Base-by-base conservation (phyloP, 179 eudicot genomes). In the Pouteria campechiana region DNA sequence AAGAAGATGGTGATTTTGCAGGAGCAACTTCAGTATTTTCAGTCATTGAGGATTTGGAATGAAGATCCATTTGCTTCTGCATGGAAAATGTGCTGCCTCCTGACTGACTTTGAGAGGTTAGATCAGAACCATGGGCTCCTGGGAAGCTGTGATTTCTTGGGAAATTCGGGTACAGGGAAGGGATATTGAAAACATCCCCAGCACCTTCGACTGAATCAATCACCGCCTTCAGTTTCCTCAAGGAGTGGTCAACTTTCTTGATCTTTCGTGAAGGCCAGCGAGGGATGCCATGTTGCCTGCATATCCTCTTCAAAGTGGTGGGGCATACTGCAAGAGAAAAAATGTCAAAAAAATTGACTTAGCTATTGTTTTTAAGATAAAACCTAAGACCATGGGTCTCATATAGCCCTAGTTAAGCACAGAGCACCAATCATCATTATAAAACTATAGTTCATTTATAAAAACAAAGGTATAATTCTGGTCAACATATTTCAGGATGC, bases 241-340 rank as follows among this genome's bases (percentile, higher is more conserved):
- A 46, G 18, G 97, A 88, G 65, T 83, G 92, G 34, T 88, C 92
- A 7, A 88, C 97, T 39, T 88, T 88, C 71, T 88, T 83, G 54
- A 88, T 79, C 54, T 80, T 83, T 17, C 97, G 68, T 41, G 94
- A 83, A 34, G 97, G 97, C 97, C 97, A 88, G n/a, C 97, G 75
- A 42, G 63, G 67, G 30, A 88, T 88, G 11, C 97, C 94, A 14
- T 88, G 84, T 17, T 80, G 92, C 60, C 97, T 70, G 44, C 97
- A 88, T 60, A 88, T 88, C 58, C 97, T 73, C 72, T 88, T 88
- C 73, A 88, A 68, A 15, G 97, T 88, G n/a, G 97, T 88, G 4
- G 97, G 97, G 48, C 97, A 88, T 48, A 88, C 97, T 83, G 81
- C 50, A 70, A 48, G 23, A 34, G 19, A 11, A 33, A 44, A 35